Evolutionary conservation across 1,284 basidiomycete genomes (phyloP).

Genomic region (Ganoderma lingzhi): DNA sequence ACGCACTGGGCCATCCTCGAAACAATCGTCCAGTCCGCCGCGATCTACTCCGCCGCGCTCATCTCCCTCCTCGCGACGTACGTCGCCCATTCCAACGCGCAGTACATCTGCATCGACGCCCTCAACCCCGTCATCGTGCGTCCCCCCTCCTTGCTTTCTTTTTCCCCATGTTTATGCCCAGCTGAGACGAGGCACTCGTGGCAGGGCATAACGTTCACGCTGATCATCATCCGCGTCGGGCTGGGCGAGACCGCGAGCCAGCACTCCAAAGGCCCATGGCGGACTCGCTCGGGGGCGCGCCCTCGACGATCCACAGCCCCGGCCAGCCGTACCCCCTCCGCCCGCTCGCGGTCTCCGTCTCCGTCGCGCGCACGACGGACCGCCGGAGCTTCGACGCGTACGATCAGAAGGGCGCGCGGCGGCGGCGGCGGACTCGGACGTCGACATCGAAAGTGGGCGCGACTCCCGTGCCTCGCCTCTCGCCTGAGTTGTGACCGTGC

Average conservation of each 20-base stretch:
- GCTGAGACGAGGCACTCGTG: neutral
- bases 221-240: conserved; percentile 34
- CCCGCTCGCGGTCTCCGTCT: conserved; percentile 15
- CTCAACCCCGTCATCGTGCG: conserved; percentile 31
- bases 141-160: neutral
- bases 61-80: conserved; percentile 28
- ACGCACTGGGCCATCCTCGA: conserved; percentile 26
- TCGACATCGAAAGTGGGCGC: neutral
- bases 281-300: neutral
- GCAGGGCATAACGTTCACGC: conserved; percentile 31
- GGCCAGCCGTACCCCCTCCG: conserved; percentile 12
- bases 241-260: conserved; percentile 26
- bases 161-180: neutral
- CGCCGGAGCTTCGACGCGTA: neutral
- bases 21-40: conserved; percentile 31
- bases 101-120: conserved; percentile 29
- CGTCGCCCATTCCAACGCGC: conserved; percentile 25
- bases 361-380: conserved; percentile 3
- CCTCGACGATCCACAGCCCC: neutral
- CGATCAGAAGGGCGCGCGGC: neutral
- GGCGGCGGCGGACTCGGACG: neutral
- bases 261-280: conserved; percentile 12
- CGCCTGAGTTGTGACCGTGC: neutral
- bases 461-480: neutral
- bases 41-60: conserved; percentile 31